A percentile compares a stretch with the other conserved stretches of the same genome.
Evolutionary conservation across 2,329 filamentous ascomycete genomes (phyloP).

Genomic region (Xylariaceae sp.): DNA sequence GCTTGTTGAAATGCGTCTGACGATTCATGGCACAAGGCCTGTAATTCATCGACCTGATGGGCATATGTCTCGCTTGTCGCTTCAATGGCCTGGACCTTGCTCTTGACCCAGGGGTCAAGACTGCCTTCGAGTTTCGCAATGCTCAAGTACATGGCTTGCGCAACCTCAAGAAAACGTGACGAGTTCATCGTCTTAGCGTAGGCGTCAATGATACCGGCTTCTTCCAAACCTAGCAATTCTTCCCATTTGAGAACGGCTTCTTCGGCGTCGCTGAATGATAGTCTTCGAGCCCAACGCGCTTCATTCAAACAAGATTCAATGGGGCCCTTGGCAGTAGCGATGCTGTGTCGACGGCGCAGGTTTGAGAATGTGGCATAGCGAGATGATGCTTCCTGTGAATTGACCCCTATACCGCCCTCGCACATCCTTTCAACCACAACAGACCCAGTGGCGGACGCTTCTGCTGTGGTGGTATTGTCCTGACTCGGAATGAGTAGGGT

Average conservation of each 20-base stretch:
- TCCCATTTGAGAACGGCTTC: conserved; percentile 68
- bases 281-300: conserved; percentile 61
- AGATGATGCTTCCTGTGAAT: conserved; percentile 45
- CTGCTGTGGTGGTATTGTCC: conserved; percentile 34
- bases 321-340: conserved; percentile 35
- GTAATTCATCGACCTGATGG: conserved; percentile 59
- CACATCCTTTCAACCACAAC: conserved; percentile 53
- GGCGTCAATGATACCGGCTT: conserved; percentile 32
- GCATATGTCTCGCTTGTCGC: conserved; percentile 57
- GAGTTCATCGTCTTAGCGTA: conserved; percentile 15
- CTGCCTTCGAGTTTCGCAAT: conserved; percentile 48
- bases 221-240: conserved; percentile 43
- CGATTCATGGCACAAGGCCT: conserved; percentile 62
- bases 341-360: conserved; percentile 59
- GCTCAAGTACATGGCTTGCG: conserved; percentile 48
- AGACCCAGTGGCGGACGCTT: conserved; percentile 54
- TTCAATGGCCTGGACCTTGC: conserved; percentile 52
- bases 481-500: conserved; percentile 20
- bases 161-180: conserved; percentile 44
- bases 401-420: conserved; percentile 54
- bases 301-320: conserved; percentile 43
- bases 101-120: conserved; percentile 57
- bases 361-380: conserved; percentile 41
- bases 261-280: conserved; percentile 72
- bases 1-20: conserved; percentile 65